These are phyloP conservation scores for Capsicum pubescens DNA, from an alignment of 257 asterid genomes.

Conservation along the genomic window DNA sequence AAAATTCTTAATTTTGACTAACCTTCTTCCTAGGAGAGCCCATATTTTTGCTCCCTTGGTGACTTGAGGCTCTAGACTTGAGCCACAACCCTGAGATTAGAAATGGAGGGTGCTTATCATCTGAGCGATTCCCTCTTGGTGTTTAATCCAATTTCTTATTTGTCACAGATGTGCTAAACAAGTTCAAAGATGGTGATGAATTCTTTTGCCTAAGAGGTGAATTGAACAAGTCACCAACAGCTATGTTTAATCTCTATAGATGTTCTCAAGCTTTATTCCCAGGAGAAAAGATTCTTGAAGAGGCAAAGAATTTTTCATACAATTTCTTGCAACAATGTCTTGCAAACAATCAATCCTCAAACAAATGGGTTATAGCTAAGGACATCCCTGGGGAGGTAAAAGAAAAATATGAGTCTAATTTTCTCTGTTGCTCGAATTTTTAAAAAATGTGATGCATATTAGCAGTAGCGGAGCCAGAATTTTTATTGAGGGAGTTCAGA, in stretches of 20 bases:
- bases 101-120: no score
- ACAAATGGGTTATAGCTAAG: slow-evolving; percentile 52
- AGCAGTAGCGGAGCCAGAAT: no score
- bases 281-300: slow-evolving; percentile 57
- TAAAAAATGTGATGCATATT: no score
- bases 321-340: slow-evolving; percentile 31
- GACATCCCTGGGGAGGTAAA: slow-evolving; percentile 46
- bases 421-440: no score
- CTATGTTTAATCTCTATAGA: slow-evolving; percentile 48
- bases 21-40: no score
- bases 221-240: slow-evolving; percentile 44
- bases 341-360: slow-evolving; percentile 34
- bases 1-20: no score
- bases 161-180: slow-evolving; percentile 44
- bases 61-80: no score
- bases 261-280: slow-evolving; percentile 52
- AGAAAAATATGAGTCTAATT: no score
- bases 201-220: slow-evolving; percentile 50
- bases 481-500: no score
- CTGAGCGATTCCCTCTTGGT: no score
- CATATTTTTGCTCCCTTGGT: no score
- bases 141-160: not conserved
- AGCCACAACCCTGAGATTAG: no score
- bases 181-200: slow-evolving; percentile 47
- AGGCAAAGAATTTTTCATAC: slow-evolving; percentile 42